Base-by-base conservation (phyloP, 306 rosid genomes). In the Inga laurina region DNA sequence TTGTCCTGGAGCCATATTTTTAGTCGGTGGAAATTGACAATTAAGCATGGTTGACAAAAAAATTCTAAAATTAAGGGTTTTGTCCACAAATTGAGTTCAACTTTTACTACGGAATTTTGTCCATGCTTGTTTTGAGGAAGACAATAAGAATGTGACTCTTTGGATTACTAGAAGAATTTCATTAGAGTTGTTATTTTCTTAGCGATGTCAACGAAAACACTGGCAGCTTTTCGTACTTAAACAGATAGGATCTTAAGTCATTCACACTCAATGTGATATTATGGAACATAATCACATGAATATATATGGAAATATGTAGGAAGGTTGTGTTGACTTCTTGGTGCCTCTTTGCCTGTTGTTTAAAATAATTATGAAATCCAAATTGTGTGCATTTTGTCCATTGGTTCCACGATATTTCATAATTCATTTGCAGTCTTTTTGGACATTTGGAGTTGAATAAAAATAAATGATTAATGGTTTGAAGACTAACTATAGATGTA, bases 341-440 rank as follows among this genome's bases (percentile, higher is more conserved):
- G 12, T 22, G 32, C 21, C 11, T 44, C 21, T 7, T n/a, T 21
- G 56, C 75, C 37, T 10, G 45, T 12, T 44, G 34, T 21, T 49
- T 24, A 24, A 19, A 11, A 70, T 72, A 0, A 67, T 67, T 10
- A 67, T 66, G 34, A 35, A 72, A 11, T 56, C n/a, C 57, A 72
- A 11, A 45, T 67, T 71, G 35, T 22, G 57, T 3, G 76, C 39
- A 22, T 75, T 56, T 66, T 48, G 22, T 76, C 74, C 65, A 49
- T 7, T 21, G 19, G 37, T 24, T 34, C 41, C 37, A n/a, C 39
- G 37, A 64, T 30, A 66, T 68, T 37, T 32, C 4, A 32, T 59
- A 12, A 49, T 81, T 69, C 73, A 49, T 85, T 67, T 72, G 85
- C 88, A 81, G 76, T 10, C 72, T 85, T 81, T 49, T 48, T 81